Percentiles rank a stretch among this genome's conserved stretches.
phyloP scores from a whole-genome alignment of 1,139 yeast genomes.

The Lodderomyces oxycetoniae region DNA sequence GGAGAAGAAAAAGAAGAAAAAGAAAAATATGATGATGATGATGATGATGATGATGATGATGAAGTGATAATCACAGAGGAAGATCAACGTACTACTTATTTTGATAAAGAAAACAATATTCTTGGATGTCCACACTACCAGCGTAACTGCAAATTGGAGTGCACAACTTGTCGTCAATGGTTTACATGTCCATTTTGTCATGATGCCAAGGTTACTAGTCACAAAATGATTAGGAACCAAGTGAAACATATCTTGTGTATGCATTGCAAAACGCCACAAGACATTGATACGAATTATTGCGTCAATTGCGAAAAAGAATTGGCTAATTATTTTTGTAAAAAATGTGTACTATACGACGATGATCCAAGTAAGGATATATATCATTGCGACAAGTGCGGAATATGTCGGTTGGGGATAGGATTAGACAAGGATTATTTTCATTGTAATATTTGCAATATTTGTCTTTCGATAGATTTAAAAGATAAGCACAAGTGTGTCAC shows the following conservation, averaged over 20 bases:
- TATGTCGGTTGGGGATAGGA: conserved; percentile 86
- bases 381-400: conserved; percentile 91
- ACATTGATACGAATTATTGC: conserved; percentile 63
- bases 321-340: conserved; percentile 72
- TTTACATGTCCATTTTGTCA: conserved; percentile 83
- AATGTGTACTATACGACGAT: conserved; percentile 79
- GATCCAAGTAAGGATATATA: conserved; percentile 77
- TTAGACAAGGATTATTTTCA: conserved; percentile 86
- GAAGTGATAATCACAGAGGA: conserved; percentile 42
- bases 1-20: conserved; percentile 7
- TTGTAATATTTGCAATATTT: conserved; percentile 85
- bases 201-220: conserved; percentile 54
- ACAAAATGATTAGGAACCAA: conserved; percentile 57
- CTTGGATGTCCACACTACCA: conserved; percentile 83
- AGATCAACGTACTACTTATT: conserved; percentile 51
- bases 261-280: conserved; percentile 72
- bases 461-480: conserved; percentile 74
- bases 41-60: conserved; percentile 18
- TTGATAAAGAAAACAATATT: conserved; percentile 31
- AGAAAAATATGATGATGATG: conserved; percentile 17
- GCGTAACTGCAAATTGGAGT: conserved; percentile 78
- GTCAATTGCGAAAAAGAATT: conserved; percentile 59
- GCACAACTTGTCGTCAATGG: conserved; percentile 73
- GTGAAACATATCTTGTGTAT: conserved; percentile 75
- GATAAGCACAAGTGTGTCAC: conserved; percentile 80